Evolutionary conservation across 1,284 basidiomycete genomes (phyloP).

Genomic region (Inonotus hispidus): DNA sequence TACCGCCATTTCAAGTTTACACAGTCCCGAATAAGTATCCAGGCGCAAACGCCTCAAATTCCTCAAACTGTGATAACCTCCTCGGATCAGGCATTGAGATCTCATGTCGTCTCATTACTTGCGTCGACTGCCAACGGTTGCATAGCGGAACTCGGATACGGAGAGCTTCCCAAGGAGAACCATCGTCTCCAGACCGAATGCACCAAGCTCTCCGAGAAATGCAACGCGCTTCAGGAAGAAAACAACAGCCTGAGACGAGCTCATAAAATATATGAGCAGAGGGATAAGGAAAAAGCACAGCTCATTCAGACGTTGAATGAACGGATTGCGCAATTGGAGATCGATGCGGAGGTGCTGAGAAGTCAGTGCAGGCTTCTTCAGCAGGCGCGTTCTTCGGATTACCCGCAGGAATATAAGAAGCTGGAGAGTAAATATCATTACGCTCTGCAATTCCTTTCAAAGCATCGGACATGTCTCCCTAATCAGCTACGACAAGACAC

Average conservation of each 20-base stretch:
- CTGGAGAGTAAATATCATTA: conserved; percentile 8
- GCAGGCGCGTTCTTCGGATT: not conserved
- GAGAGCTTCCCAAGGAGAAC: not conserved
- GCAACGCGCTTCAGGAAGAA: not conserved
- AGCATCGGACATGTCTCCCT: not conserved
- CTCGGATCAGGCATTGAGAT: not conserved
- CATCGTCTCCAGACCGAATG: not conserved
- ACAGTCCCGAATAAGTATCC: too few species aligned
- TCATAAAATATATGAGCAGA: not conserved
- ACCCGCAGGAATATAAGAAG: not conserved
- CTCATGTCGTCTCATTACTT: conserved; percentile 4
- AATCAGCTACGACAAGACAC: not conserved
- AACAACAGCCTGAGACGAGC: not conserved
- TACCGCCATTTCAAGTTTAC: not conserved
- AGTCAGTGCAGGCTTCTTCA: not conserved
- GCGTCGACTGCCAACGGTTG: conserved; percentile 11
- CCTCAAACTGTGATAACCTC: not conserved
- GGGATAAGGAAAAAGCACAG: not conserved
- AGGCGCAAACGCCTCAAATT: not conserved
- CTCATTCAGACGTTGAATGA: not conserved
- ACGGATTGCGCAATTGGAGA: not conserved
- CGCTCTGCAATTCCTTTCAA: not conserved
- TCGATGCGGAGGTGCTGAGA: not conserved
- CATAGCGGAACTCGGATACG: conserved; percentile 10
- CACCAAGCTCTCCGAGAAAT: not conserved